Evolutionary conservation across 768 basidiomycete genomes (phyloP), one percentile per base, ranked within the genome.

Genomic region (Pisolithus tinctorius): DNA sequence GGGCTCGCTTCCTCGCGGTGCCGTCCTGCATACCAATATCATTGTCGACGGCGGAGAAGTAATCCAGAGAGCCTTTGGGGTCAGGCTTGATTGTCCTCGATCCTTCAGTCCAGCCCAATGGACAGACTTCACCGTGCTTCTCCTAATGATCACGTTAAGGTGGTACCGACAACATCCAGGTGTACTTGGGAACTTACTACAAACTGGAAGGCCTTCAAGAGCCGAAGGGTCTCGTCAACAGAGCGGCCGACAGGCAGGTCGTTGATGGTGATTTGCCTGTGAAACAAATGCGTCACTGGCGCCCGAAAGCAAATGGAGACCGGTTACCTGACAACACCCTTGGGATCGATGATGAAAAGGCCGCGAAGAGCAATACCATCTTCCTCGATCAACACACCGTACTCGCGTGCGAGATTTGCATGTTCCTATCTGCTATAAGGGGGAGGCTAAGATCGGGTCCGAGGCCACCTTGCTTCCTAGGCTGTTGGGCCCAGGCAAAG

Each of bases 191-290:
- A 5, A 73, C 82, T 39, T 63, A 89, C 88, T 11, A 82, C 82
- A 69, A 87, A 92, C 63, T 94, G 92, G 86, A 95, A 93, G 20
- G 93, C 93, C 69, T 94, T 84, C 71, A 96, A 74, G 45, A 96
- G 82, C 53, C 93, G 86, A 48, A 93, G 59, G 1, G 93, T 93
- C 74, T 96, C 93, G 36, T 93, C 92, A 49, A 95, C 93, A 3
- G 90, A 93, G 48, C 93, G 88, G n/a, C 93, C 93, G 45, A 95
- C 92, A 13, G 93, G 90, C 38, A 94, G 79, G 68, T 96, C 93
- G 64, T 95, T 95, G 55, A 95, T 75, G 49, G 89, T 91, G 58
- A 88, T 85, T 75, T 90, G 86, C 55, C 86, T 87, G 40, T 26
- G 49, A 38, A 17, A 16, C 9, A 1, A 47, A 23, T 47, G 27